phyloP scores from a whole-genome alignment of 176 grass and related monocot genomes.

The barley (Hordeum vulgare) region MorexV3_pseudomolecules_assembly NC_058522.1:267327533-267328032 shows the following conservation, averaged over 20 bases:
- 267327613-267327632: neutral
- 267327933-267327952: neutral
- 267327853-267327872: neutral
- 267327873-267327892: neutral
- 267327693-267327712: slow-evolving; percentile 10
- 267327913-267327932: slow-evolving; percentile 2
- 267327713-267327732: neutral
- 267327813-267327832: neutral
- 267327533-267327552: neutral
- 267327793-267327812: neutral
- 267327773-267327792: neutral
- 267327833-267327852: neutral
- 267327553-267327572: neutral
- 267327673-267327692: neutral
- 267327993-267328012: neutral
- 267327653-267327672: neutral
- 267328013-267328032: neutral
- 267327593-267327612: neutral
- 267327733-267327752: neutral
- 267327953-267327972: neutral
- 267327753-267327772: slow-evolving; percentile 25
- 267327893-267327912: neutral
- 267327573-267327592: neutral
- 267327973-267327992: neutral
- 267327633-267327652: neutral